Percentiles rank a stretch among this genome's conserved stretches.
These are phyloP conservation scores for Seiridium cupressi DNA, from an alignment of 2,329 filamentous ascomycete species.

Conservation along the genomic window DNA sequence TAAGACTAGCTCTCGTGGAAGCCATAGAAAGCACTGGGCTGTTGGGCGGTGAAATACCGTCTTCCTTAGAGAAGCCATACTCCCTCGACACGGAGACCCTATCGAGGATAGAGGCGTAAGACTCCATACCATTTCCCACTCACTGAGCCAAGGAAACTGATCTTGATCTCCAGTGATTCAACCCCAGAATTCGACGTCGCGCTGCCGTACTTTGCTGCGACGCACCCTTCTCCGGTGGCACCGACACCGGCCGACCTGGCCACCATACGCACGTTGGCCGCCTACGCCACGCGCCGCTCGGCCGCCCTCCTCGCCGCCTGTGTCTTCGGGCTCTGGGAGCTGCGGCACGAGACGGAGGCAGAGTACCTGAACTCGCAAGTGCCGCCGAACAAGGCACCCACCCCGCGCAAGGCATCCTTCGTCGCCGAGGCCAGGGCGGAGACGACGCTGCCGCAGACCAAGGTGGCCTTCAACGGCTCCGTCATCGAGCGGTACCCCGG, in stretches of 20 bases:
- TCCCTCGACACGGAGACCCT: conserved; percentile 61
- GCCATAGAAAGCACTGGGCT: conserved; percentile 53
- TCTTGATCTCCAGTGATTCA: conserved; percentile 37
- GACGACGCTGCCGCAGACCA: conserved; percentile 42
- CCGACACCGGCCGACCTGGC: conserved; percentile 46
- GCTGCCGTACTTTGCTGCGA: conserved; percentile 41
- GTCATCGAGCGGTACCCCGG: conserved; percentile 77
- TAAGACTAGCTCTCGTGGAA: conserved; percentile 56
- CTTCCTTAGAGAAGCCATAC: conserved; percentile 51
- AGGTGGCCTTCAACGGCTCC: conserved; percentile 76
- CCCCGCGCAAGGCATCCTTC: conserved; percentile 24
- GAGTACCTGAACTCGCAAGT: conserved; percentile 27
- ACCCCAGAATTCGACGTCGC: conserved; percentile 41
- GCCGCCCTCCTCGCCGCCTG: conserved; percentile 58
- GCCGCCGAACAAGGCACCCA: neutral
- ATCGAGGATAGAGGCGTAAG: conserved; percentile 56
- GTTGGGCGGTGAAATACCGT: conserved; percentile 55
- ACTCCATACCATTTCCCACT: conserved; percentile 7
- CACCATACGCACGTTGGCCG: conserved; percentile 52
- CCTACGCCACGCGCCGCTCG: conserved; percentile 55
- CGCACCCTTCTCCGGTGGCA: conserved; percentile 22
- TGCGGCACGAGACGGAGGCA: conserved; percentile 47
- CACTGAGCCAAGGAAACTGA: too few species aligned
- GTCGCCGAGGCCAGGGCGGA: conserved; percentile 51
- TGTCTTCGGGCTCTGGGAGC: conserved; percentile 57